Base-by-base conservation (phyloP, 179 eudicot species). In the Amaranthus tricolor region DNA sequence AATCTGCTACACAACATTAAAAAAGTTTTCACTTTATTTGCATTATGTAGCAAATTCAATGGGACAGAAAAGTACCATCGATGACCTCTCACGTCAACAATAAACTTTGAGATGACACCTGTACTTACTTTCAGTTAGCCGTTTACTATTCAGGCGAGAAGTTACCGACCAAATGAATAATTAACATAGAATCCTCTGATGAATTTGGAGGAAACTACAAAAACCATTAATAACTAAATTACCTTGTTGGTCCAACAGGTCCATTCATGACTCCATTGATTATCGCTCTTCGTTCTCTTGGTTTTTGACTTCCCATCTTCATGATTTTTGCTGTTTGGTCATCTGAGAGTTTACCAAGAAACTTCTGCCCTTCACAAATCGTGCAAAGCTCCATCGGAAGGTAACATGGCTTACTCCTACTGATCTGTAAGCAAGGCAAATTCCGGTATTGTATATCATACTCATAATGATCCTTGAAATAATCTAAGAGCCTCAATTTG, bases 381-480 rank as follows among this genome's bases (percentile, higher is more conserved):
- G 88, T 75, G 77, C 98, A 94, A 84, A 94, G 96, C 82, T 94
- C 98, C 97, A 94, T 92, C 0, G 98, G 98, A 72, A 94, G 88
- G 76, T 90, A 92, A 72, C 98, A 94, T 10, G 97, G 90, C 44
- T 84, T 90, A 72, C 90, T 90, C 86, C 93, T 82, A 84, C 98
- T 92, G n/a, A 89, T 80, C 88, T 90, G 96, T 88, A 94, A 76
- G 73, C 98, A 94, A 31, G 98, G 98, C 79, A 94, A 81, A 78
- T 90, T 89, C 85, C 82, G 84, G 62, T 85, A 92, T 53, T 88
- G 81, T 73, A 94, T 87, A 77, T 86, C 96, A 77, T 94, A 90
- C 16, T 79, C 84, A 82, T 94, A 92, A 4, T 94, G 98, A 78
- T 94, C 96, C 85, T 89, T 89, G 74, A 94, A 94, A 74, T 94